Base-by-base conservation (phyloP, 306 rosid species). In the Carpinus viminea region DNA sequence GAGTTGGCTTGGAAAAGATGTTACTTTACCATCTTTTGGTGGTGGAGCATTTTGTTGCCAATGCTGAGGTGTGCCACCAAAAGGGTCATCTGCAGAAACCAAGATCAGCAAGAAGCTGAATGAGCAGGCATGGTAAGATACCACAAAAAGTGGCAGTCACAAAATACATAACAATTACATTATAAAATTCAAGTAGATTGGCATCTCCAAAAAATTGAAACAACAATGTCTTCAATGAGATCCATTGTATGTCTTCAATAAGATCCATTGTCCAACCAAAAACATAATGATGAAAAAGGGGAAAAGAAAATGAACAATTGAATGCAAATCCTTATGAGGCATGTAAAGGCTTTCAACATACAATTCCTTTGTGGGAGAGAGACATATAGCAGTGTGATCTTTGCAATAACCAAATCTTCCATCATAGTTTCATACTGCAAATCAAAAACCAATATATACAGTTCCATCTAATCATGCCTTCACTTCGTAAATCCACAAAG, bases 11-110 rank as follows among this genome's bases (percentile, higher is more conserved):
- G 8, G 80, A 72, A 59, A 72, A 41, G 56, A 38, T 46, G 76
- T 69, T 48, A 5, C 61, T 72, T 78, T 75, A 48, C 76, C 78
- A 71, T 73, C 51, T 1, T 51, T 31, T 0, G 79, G 68, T 53
- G 91, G 84, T 79, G 75, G 28, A 73, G 53, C 57, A 57, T 56
- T 59, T 4, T 47, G 71, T 61, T 82, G 86, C 83, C 51, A 64
- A 26, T 77, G 64, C 74, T 79, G 87, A 77, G 75, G 76, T 34
- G 47, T 72, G 64, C 66, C 91, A 36, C 78, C 80, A 68, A 64
- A 69, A 59, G 74, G 68, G 68, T 82, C 91, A 78, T 70, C 89
- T 87, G 85, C 46, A 76, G 62, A 85, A 50, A 77, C 48, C 26
- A 64, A 62, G 13, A 68, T 53, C 76, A 65, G 48, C 57, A 68